Base-by-base conservation (phyloP, 768 basidiomycete species). In the Rhizopogon vinicolor region DNA sequence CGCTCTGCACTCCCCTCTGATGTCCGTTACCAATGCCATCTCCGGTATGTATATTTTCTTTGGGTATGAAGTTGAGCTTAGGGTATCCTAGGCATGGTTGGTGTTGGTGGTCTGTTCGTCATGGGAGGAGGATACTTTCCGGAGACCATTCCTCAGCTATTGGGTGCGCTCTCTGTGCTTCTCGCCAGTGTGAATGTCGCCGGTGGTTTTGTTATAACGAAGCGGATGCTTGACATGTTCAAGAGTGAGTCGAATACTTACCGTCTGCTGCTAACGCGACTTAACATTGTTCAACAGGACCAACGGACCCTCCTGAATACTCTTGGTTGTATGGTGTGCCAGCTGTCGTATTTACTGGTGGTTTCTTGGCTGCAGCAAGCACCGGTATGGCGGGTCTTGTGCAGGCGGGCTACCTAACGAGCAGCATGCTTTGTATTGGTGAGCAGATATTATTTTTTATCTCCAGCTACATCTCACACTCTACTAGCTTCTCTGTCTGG, bases 171-270 rank as follows among this genome's bases (percentile, higher is more conserved):
- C 13, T 89, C 91, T 13, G 92, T 94, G n/a, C 80, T 94, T 50
- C 74, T 94, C 33, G 92, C 92, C 22, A 89, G 89, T 56, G 82
- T 94, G 57, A 94, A 94, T 64, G 91, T 94, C 52, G 83, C 88
- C 37, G 92, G 92, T 51, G 92, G 92, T 43, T 93, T 93, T 63
- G 85, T 91, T 40, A 87, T 93, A 62, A 93, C 91, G 22, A 92
- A 92, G 69, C 85, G 91, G 42, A 94, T 94, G 92, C 74, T 94
- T 57, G 90, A 93, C 64, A 91, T 94, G 87, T 94, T 94, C 71
- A 90, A 89, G 72, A 85, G 92, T 88, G 68, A 58, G 78, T 58
- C 51, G 8, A 25, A 6, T 33, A 14, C 51, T 16, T 18, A 3
- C 44, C 25, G 45, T 29, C 4, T 51, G 29, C 39, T 52, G 13